These are phyloP conservation scores for Cyclotella distinguenda DNA, from an alignment of 108 stramenopile species.

Conservation along the genomic window DNA sequence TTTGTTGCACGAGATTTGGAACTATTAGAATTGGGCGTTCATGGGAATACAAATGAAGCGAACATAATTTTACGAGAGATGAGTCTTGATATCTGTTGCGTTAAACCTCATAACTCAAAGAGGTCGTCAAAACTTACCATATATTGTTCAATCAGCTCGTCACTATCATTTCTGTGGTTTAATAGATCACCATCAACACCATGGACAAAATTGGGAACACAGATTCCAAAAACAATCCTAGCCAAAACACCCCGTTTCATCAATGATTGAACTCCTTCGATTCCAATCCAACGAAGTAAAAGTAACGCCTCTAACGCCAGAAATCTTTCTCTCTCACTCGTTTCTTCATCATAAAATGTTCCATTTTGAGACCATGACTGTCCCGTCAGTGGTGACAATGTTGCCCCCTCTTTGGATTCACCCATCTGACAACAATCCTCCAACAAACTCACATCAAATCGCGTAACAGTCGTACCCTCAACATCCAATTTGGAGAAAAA, in stretches of 20 bases:
- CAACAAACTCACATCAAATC: constrained; percentile 12
- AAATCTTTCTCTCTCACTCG: neutral
- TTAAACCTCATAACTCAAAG: neutral
- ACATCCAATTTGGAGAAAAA: constrained; percentile 21
- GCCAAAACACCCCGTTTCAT: constrained; percentile 29
- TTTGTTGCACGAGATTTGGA: constrained; percentile 12
- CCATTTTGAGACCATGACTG: too few species aligned
- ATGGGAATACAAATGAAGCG: too few species aligned
- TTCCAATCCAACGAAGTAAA: constrained; percentile 33
- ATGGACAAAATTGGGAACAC: constrained; percentile 6
- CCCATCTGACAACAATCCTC: neutral
- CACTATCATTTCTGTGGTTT: neutral
- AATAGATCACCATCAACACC: too few species aligned
- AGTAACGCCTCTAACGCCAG: constrained; percentile 19
- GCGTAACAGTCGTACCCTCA: constrained; percentile 22
- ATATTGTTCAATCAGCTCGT: constrained; percentile 37
- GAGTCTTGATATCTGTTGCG: neutral
- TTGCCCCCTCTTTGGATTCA: neutral
- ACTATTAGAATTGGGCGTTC: constrained; percentile 3
- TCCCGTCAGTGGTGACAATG: too few species aligned
- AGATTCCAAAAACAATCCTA: constrained; percentile 24
- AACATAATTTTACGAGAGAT: neutral
- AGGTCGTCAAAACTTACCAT: constrained; percentile 11
- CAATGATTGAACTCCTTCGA: constrained; percentile 2
- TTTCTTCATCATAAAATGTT: too few species aligned